Base-by-base conservation (phyloP, 2,329 filamentous ascomycete genomes). In the Diaporthe australafricana region DNA sequence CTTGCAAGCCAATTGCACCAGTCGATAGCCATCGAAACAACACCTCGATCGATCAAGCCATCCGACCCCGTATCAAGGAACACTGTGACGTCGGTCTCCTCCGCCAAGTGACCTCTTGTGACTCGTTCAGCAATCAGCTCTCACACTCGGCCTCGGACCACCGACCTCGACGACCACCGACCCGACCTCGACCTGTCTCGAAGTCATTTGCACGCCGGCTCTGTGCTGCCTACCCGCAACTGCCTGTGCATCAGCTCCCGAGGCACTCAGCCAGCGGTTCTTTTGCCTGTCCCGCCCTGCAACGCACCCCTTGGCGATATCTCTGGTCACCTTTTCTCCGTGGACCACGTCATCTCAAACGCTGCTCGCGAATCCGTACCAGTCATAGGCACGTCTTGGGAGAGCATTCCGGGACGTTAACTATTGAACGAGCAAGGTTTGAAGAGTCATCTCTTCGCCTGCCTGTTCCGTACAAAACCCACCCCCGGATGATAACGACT, bases 381-480 rank as follows among this genome's bases (percentile, higher is more conserved):
- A 27, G 65, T 56, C 42, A 35, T 35, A 62, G 57, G 38, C 42
- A 56, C 30, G n/a, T 40, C 32, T 17, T 14, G 60, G 60, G 30
- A 42, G 30, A 65, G 60, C 45, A 25, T 63, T 52, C 20, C 7
- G 32, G 30, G 42, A 70, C 60, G 57, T 47, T 57, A 11, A 55
- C 52, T 42, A 73, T 73, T 74, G 79, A 80, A 80, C 79, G 79
- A 79, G 79, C 79, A 73, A 77, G 79, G 79, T 75, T 38, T 73
- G 80, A 83, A 83, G 85, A 87, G 84, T 86, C 81, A 85, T 81
- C 83, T 84, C 82, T 86, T 84, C 80, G 77, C 82, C 81, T 79
- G 78, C 81, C 81, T 83, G 78, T 82, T 83, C 81, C 76, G 78
- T 78, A 76, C 79, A 84, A 76, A 78, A 78, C 75, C 69, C 72